Percentiles rank a stretch among this genome's conserved stretches.
Conservation (phyloP, 2,329 filamentous ascomycete species). For the Sporothrix globosa region DNA sequence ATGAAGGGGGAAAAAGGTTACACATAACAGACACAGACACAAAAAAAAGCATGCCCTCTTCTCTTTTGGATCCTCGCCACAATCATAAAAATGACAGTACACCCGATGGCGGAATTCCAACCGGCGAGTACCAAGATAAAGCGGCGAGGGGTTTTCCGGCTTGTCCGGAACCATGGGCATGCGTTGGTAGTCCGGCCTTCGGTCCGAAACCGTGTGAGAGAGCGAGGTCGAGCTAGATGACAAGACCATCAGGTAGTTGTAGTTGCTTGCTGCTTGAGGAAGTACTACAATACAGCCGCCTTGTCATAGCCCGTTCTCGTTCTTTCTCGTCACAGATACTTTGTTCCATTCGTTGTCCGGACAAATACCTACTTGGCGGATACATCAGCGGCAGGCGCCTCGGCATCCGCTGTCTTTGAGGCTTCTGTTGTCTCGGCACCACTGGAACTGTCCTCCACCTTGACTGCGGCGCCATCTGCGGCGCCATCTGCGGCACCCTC, state of each 20-base stretch:
- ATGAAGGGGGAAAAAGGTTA: conserved; percentile 25
- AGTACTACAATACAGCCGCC: neutral
- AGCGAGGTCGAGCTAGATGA: neutral
- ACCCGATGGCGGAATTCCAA: neutral
- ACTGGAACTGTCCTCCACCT: conserved; percentile 18
- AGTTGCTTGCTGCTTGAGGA: neutral
- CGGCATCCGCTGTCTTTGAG: conserved; percentile 20
- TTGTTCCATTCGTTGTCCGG: neutral
- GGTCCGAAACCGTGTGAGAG: neutral
- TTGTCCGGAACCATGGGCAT: neutral
- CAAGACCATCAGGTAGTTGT: neutral
- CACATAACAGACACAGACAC: conserved; percentile 25
- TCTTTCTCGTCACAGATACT: neutral
- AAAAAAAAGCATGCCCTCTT: conserved; percentile 24
- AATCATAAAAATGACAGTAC: neutral
- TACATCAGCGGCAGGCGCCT: conserved; percentile 14
- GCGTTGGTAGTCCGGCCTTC: conserved; percentile 1
- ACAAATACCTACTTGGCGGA: conserved; percentile 13
- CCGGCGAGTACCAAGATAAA: neutral
- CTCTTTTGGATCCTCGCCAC: conserved; percentile 12
- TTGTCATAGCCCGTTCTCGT: neutral
- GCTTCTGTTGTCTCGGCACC: conserved; percentile 28
- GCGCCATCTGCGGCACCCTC: neutral
- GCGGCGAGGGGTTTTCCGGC: neutral
- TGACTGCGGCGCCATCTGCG: neutral